phyloP scores from a whole-genome alignment of 2,329 filamentous ascomycete genomes.

The Fusarium irregulare region DNA sequence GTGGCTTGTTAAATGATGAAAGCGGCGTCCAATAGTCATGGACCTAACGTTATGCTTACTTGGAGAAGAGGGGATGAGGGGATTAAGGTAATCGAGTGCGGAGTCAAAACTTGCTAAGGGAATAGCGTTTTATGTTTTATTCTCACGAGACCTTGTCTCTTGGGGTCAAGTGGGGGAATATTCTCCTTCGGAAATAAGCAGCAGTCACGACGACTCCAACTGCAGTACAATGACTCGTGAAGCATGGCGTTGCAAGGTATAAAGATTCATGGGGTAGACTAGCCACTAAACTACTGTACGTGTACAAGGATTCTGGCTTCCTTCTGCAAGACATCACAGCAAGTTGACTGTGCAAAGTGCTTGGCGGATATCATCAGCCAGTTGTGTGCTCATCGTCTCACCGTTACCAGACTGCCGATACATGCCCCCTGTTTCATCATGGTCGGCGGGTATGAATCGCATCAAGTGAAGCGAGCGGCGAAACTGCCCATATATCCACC shows the following conservation, averaged over 20 bases:
- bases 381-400: too few species aligned
- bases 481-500: not conserved
- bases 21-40: not conserved
- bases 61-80: not conserved
- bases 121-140: not conserved
- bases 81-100: not conserved
- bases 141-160: not conserved
- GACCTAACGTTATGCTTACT: not conserved
- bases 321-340: not conserved
- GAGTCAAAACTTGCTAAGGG: not conserved
- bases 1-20: conserved; percentile 10
- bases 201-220: not conserved
- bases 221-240: not conserved
- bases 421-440: accelerated
- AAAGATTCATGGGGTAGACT: not conserved
- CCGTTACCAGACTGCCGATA: accelerated
- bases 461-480: not conserved
- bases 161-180: not conserved
- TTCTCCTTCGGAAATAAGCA: not conserved
- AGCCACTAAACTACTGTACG: not conserved
- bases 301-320: not conserved
- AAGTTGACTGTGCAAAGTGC: conserved; percentile 1
- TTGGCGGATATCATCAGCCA: not conserved
- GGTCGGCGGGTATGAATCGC: not conserved
- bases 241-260: not conserved